Base-by-base conservation (phyloP, 768 basidiomycete genomes). In the Boletus rubroflammeus region DNA sequence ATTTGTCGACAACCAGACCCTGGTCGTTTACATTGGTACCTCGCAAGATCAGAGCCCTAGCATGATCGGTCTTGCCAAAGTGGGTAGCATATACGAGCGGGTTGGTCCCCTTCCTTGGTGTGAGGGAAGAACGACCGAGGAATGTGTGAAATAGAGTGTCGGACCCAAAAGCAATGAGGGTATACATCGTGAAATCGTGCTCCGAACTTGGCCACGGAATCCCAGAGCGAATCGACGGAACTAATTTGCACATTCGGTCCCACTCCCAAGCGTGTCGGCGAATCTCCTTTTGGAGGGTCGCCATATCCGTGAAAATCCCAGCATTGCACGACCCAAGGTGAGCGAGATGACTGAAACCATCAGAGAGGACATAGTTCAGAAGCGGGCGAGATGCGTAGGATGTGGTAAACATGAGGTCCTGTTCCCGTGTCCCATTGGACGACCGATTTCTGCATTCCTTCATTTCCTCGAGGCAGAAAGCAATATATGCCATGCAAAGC, bases 41-140 rank as follows among this genome's bases (percentile, higher is more conserved):
- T 3, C 19, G 46, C 2, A 9, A 50, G 14, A 61, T 34, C 39
- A 61, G 2, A 4, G 23, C 10, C n/a, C 21, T 28, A 9, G 53
- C 53, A 42, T 47, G 50, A 0, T 17, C 38, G 1, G 23, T 46
- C 32, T 52, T 55, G 7, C 39, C 47, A 8, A 60, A 47, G 6
- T 28, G 35, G 1, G 40, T 40, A 6, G 57, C 57, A 19, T 61
- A 60, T 25, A 61, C 35, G 1, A 61, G 58, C 0, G 59, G 59
- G 17, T 61, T 60, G 1, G 35, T 55, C 10, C 50, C 34, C 2
- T 34, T 40, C 44, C n/a, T 42, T 9, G 40, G 5, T 10, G 6
- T n/a, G 5, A 42, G 13, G 6, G 17, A 0, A 4, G 43, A 0
- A 13, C 8, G 29, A 13, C 9, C 1, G 26, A 51, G 17, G 29